Evolutionary conservation across 2,329 filamentous ascomycete genomes (phyloP).

Genomic region (Celoporthe dispersa): DNA sequence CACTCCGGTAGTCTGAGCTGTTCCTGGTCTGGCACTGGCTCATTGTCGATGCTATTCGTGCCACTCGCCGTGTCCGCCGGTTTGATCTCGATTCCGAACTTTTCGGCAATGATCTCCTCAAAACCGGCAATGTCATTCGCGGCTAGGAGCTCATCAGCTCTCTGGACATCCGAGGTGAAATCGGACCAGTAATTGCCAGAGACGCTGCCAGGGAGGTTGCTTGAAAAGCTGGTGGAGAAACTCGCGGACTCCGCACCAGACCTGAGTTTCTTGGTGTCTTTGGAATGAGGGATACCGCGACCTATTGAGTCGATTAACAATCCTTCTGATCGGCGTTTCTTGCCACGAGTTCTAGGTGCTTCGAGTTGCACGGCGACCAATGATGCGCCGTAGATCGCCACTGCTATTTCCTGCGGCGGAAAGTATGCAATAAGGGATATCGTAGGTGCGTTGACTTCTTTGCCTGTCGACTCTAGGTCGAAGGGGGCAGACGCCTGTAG

Average conservation of each 20-base stretch:
- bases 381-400: constrained; percentile 66
- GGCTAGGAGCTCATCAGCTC: constrained; percentile 53
- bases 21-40: constrained; percentile 22
- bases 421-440: constrained; percentile 65
- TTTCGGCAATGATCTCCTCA: constrained; percentile 54
- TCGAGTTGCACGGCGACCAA: constrained; percentile 74
- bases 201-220: constrained; percentile 53
- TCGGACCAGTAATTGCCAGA: constrained; percentile 53
- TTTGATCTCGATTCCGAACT: constrained; percentile 49
- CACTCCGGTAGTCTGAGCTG: constrained; percentile 49
- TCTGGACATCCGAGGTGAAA: constrained; percentile 49
- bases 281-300: constrained; percentile 57
- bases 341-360: constrained; percentile 59
- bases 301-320: constrained; percentile 76
- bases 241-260: constrained; percentile 33
- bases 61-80: constrained; percentile 7
- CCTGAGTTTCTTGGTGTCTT: constrained; percentile 41
- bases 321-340: constrained; percentile 61
- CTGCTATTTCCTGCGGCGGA: constrained; percentile 66
- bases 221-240: constrained; percentile 45
- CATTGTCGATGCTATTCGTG: background rate
- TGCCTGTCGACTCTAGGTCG: constrained; percentile 42
- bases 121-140: constrained; percentile 52
- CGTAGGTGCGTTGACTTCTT: constrained; percentile 34
- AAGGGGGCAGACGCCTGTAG: constrained; percentile 56